Evolutionary conservation across 192 early-diverging fungal genomes (phyloP), one percentile per base, ranked within the genome.

Genomic region (Coemansia sp.): DNA sequence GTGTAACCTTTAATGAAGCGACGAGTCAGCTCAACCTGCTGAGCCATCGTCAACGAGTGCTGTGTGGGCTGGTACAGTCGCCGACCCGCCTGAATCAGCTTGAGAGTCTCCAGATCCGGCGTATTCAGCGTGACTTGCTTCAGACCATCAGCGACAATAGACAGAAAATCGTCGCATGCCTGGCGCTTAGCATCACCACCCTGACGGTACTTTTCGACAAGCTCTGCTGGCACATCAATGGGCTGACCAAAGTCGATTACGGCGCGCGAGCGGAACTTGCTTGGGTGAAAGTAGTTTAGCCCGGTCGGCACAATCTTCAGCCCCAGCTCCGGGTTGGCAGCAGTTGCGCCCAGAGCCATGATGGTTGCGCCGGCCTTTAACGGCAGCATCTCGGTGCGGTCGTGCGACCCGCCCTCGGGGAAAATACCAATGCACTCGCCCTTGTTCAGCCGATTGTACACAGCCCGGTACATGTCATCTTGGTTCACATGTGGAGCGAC

Each of bases 351-450:
- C 8, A 99, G 82, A 6, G 92, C 91, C 91, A 93, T 93, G 62
- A 90, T 84, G 0, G 91, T 88, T 9, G 87, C 89, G 39, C 91
- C 91, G 52, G 89, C 91, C 86, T 98, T 99, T 52, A 99, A 80
- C 25, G 97, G 97, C 56, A 99, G 76, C 86, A 99, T 90, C 66
- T 97, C 90, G 4, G 93, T 86, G 56, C 95, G 91, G 76, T 99
- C 97, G 82, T 99, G 97, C 69, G 90, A 92, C 12, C 97, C 97
- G 47, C 97, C 96, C 62, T 98, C 97, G 5, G 97, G 97, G 79
- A 99, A 99, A 61, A 99, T 99, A 14, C 94, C 94, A 6, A 99
- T 88, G 68, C 93, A 93, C 22, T 78, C 82, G 57, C 88, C 82
- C 25, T 62, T 73, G 63, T 90, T 85, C 29, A 99, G 69, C 8